Evolutionary conservation across 2,329 filamentous ascomycete species (phyloP), one percentile per base, ranked within the genome.

Genomic region (Exophiala sideris): DNA sequence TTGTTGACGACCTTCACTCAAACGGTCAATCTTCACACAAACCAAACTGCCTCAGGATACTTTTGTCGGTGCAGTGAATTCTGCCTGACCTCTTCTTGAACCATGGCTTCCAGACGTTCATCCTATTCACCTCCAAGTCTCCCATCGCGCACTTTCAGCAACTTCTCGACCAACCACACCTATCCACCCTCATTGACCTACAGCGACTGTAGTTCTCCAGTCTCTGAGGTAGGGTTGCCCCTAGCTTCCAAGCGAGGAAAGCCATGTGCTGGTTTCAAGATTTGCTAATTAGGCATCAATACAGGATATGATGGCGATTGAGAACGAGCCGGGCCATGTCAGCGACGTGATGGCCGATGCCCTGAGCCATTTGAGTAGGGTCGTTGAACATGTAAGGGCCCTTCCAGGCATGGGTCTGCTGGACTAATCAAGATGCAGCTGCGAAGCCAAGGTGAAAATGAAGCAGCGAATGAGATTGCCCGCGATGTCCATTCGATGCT

Each of bases 381-480:
- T 65, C 35, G 58, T 60, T 35, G 61, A 65, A 33, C 63, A 65
- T 61, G 62, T 65, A 56, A 50, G 62, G 51, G 42, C 35, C 35
- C 40, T 52, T 32, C 48, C 52, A 16, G 21, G 29, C 33, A 18
- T 45, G 32, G 52, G 44, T 32, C 48, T 42, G 46, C 40, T 56
- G 44, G 44, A 46, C 58, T 63, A 57, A 62, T 52, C 47, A 59
- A n/a, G 35, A n/a, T 29, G 16, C 52, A 71, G 70, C 63, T 72
- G 48, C 66, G 66, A 35, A 55, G 57, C 41, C 59, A 67, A 52
- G 61, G 64, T 21, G 64, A 66, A 59, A 60, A 65, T 42, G 58
- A 65, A 14, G 60, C 65, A 45, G 68, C 70, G 29, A 71, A 73
- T 56, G 63, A 65, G 29, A 66, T 72, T 44, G 68, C 67, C 40